Evolutionary conservation across 2,329 filamentous ascomycete genomes (phyloP).

Genomic region (Penicillium sp.): DNA sequence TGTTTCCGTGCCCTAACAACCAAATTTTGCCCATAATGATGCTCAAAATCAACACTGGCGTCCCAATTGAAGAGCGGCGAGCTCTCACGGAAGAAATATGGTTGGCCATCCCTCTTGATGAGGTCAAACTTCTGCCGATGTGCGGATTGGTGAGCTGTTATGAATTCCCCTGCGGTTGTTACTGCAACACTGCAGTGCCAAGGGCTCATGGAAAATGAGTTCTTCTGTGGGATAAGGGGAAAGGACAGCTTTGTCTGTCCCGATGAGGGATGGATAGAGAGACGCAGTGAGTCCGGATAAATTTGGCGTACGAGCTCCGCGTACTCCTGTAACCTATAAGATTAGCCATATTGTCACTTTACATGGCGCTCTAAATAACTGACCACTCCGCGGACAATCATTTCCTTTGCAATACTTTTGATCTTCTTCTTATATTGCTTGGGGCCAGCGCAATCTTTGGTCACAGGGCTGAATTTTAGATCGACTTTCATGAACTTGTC

Average conservation of each 20-base stretch:
- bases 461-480: constrained; percentile 7
- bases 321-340: background rate
- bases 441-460: background rate
- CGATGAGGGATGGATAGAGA: constrained; percentile 7
- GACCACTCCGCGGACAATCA: constrained; percentile 7
- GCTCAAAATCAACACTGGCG: background rate
- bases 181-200: constrained; percentile 10
- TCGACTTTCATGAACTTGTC: constrained; percentile 9
- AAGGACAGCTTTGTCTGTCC: constrained; percentile 6
- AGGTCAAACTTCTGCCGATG: constrained; percentile 4
- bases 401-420: constrained; percentile 3
- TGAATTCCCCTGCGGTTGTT: background rate
- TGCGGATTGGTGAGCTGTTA: constrained; percentile 5
- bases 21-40: constrained; percentile 1
- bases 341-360: background rate
- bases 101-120: background rate
- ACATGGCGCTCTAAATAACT: background rate
- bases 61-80: constrained; percentile 4
- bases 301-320: constrained; percentile 5
- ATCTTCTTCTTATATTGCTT: constrained; percentile 10
- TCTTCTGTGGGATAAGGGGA: constrained; percentile 2
- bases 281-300: constrained; percentile 6
- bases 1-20: background rate
- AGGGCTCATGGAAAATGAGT: constrained; percentile 7
- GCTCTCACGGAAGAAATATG: constrained; percentile 7